These are phyloP conservation scores for Jaltomata sinuosa DNA, from an alignment of 257 asterid genomes.

Conservation along the genomic window DNA sequence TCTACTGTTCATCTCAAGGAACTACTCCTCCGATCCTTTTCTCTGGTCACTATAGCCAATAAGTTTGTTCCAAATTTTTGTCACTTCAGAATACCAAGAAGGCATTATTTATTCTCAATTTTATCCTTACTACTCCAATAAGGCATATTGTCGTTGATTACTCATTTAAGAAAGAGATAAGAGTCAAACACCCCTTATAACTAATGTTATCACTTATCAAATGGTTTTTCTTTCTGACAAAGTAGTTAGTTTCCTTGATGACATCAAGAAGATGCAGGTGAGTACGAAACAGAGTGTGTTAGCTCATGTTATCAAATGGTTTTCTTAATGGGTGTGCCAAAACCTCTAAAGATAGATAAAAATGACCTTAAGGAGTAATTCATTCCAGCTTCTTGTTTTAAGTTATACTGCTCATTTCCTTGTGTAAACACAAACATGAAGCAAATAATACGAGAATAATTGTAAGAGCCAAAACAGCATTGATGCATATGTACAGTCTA, in stretches of 20 bases:
- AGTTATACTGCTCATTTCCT: not conserved
- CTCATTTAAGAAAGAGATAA: not conserved
- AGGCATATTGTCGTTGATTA: not conserved
- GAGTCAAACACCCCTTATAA: not conserved
- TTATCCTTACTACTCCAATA: not conserved
- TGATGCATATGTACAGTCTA: not conserved
- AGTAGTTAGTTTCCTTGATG: not conserved
- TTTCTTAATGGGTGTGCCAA: not conserved
- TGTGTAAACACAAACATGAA: not conserved
- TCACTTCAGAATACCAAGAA: not conserved
- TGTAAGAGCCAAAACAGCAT: not conserved
- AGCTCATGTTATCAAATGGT: not conserved
- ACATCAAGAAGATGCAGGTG: not conserved
- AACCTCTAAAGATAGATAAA: not conserved
- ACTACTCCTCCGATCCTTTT: not conserved
- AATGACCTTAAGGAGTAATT: not conserved
- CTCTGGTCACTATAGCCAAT: not conserved
- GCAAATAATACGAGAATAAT: not conserved
- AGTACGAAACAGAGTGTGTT: not conserved
- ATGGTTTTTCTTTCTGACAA: not conserved
- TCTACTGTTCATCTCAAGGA: not conserved
- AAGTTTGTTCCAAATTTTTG: not conserved
- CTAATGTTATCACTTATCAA: not conserved
- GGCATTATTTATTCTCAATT: not conserved
- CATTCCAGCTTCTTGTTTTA: not conserved